Base-by-base conservation (phyloP, 1,284 basidiomycete species). In the Pyrrhoderma lamaoense region DNA sequence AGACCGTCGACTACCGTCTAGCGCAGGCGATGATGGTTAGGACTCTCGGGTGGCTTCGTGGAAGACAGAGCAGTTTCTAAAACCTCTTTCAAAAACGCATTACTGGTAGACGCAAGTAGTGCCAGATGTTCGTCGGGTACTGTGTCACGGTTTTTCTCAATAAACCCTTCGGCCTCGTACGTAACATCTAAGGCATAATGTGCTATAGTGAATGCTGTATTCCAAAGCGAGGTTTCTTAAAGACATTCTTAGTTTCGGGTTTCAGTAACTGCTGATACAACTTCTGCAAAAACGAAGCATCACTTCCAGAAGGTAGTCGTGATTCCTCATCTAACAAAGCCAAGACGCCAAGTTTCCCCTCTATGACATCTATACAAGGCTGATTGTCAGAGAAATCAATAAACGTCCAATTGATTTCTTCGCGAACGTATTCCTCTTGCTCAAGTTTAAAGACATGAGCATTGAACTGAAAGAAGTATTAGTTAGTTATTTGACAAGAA, bases 321-420 rank as follows among this genome's bases (percentile, higher is more conserved):
- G 96, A 99, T 71, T 99, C 96, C 70, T 99, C 96, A 65, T 99
- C 96, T 27, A 99, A 77, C 25, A 99, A 75, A 2, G 95, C 86
- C 46, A 99, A 77, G 43, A 99, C 89, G 58, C 96, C 96, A 56
- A 99, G 83, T 68, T 88, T 97, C 59, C 94, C 91, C 71, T 99
- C 96, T 61, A 99, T 98, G 60, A 98, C 85, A 65, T 99, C 92
- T 66, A 99, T 99, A 65, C 93, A 97, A 34, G 93, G 93, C 65
- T 99, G 96, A 64, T 99, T 99, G 70, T 99, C 96, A 9, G 89
- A 92, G 68, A 98, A 99, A 64, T 98, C 93, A 68, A 99, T 99
- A 70, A 99, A 99, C 1, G 91, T 97, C 96, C 96, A 99, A 64
- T 95, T 93, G 67, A 99, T 99, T 70, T 97, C 79, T 65, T 99